Percentiles rank a stretch among this genome's conserved stretches.
Conservation (phyloP, 2,329 filamentous ascomycete species). For the Penicillium sp. region DNA sequence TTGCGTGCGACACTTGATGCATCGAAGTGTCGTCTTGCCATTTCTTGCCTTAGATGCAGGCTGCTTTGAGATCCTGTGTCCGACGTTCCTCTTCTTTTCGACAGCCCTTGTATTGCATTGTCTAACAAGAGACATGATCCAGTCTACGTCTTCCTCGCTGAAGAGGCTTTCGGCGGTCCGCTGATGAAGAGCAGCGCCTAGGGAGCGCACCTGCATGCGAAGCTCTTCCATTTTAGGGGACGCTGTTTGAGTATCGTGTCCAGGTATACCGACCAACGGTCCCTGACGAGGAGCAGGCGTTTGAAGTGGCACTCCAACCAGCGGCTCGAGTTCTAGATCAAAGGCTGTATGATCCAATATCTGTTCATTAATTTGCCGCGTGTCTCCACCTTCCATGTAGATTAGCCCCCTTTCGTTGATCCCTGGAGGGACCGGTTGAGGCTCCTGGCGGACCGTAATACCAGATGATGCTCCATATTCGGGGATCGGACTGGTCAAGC, state of each 20-base stretch:
- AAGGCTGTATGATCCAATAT: too few species aligned
- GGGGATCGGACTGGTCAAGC: not conserved
- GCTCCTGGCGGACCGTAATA: not conserved
- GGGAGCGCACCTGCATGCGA: not conserved
- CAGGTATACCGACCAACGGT: not conserved
- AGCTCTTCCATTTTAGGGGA: not conserved
- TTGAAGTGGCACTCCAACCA: not conserved
- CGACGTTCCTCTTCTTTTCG: not conserved
- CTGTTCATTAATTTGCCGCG: too few species aligned
- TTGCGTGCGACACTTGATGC: not conserved
- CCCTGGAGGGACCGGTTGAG: not conserved
- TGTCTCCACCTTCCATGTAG: too few species aligned
- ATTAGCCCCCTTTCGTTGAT: too few species aligned
- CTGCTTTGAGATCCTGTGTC: not conserved
- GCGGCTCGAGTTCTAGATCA: too few species aligned
- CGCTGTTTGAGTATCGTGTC: not conserved
- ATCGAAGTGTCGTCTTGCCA: not conserved
- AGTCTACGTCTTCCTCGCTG: not conserved
- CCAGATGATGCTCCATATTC: not conserved
- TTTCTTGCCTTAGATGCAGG: not conserved
- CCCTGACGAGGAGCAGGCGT: not conserved
- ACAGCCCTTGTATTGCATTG: not conserved
- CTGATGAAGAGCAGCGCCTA: not conserved
- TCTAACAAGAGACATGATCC: not conserved
- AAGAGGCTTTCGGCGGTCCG: too few species aligned